phyloP scores from a whole-genome alignment of 305 asterid genomes.

The Solanum aculeatissimum region DNA sequence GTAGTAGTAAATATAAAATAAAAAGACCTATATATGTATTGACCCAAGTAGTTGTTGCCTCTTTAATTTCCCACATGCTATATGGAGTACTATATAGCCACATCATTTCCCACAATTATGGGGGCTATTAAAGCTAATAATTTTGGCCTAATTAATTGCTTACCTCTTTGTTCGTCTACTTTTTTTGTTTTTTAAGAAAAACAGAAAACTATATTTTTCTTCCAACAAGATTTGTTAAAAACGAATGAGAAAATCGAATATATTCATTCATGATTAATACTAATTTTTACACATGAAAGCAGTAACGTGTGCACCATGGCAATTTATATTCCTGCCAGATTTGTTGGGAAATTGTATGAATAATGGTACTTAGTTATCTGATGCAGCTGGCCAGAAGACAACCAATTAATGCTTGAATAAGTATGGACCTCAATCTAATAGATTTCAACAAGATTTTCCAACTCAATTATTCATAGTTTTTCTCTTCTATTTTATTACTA shows the following conservation, averaged over 20 bases:
- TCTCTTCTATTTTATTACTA: not conserved
- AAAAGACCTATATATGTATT: no score
- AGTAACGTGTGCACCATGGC: not conserved
- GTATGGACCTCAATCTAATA: not conserved
- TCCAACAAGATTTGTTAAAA: not conserved
- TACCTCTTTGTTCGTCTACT: not conserved
- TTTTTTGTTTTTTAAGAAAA: not conserved
- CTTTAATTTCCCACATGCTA: not conserved
- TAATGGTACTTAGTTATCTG: not conserved
- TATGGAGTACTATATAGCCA: not conserved
- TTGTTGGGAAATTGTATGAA: not conserved
- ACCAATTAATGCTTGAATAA: not conserved
- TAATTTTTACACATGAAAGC: not conserved
- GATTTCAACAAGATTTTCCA: not conserved
- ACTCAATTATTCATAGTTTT: not conserved
- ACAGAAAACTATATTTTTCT: not conserved
- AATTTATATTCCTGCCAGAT: not conserved
- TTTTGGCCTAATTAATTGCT: not conserved
- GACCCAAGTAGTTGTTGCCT: not conserved
- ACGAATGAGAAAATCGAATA: not conserved
- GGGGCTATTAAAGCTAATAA: not conserved
- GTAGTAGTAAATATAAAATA: no score
- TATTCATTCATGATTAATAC: not conserved
- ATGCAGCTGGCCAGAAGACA: not conserved
- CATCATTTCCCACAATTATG: not conserved